Evolutionary conservation across 2,329 filamentous ascomycete genomes (phyloP), one percentile per base, ranked within the genome.

Genomic region (Penicillium sp.): DNA sequence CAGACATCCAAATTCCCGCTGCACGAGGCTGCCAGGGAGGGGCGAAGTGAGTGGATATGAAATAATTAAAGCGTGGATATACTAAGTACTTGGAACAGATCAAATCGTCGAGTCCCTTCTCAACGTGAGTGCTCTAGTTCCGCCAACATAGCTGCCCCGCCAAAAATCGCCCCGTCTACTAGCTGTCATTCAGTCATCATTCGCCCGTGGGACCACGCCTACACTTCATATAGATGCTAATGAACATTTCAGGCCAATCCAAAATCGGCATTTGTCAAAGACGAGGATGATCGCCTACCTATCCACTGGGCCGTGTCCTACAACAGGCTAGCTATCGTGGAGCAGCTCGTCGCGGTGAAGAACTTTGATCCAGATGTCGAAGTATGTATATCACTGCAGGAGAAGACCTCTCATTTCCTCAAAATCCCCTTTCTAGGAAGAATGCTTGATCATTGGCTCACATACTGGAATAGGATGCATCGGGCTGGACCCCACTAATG

Each of bases 281-380:
- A 99, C 66, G 87, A 90, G 42, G 94, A 99, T 70, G 90, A 91
- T 13, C 89, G 94, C 37, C 83, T 96, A 30, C 87, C 94, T 2
- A 85, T 97, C 51, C 94, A 99, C 78, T 99, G 94, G 94, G 93
- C 94, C 0, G 84, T 86, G 2, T 94, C 92, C 18, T 88, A 89
- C 71, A 95, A 94, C 69, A 87, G 85, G 60, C 74, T 87, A 6
- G 82, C 86, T 20, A 91, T 97, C 52, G 85, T 90, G 15, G 79
- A 88, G 43, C 69, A 93, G 17, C 79, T 97, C 3, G 81, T 88
- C 2, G 81, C 89, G 49, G 78, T 80, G 55, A 86, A 86, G 63
- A 80, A 80, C 52, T 96, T 97, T 66, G 91, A 97, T 68, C 83
- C 90, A 0, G 92, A 97, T 71, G 86, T 87, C 15, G 84, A 91